phyloP scores from a whole-genome alignment of 441 rosid species.

The Pelargonium australe region DNA sequence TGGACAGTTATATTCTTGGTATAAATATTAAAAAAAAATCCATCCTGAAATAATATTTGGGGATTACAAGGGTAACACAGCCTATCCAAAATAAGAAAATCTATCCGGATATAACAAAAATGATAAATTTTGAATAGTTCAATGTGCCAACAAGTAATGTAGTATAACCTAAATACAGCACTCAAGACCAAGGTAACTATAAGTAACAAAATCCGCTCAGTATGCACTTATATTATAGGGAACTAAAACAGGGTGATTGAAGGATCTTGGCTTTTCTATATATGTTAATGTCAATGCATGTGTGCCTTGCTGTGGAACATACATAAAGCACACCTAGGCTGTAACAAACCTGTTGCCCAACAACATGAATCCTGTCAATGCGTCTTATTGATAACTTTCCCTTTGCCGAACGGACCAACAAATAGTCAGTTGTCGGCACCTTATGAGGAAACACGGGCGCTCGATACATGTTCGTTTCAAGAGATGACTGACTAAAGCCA shows the following conservation, averaged over 20 bases:
- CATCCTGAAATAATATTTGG: constrained; percentile 24
- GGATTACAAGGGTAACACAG: constrained; percentile 68
- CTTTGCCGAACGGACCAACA: constrained; percentile 88
- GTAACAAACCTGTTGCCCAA: constrained; percentile 87
- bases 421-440: constrained; percentile 78
- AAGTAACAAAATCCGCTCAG: not conserved
- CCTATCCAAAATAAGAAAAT: constrained; percentile 26
- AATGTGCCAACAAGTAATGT: not conserved
- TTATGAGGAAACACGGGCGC: constrained; percentile 86
- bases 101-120: not conserved
- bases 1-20: not conserved
- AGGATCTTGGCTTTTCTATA: not conserved
- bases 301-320: not conserved
- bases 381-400: constrained; percentile 96
- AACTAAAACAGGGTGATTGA: constrained; percentile 2
- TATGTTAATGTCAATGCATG: not conserved
- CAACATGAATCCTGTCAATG: constrained; percentile 82
- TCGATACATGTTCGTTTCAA: constrained; percentile 93
- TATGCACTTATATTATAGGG: not conserved
- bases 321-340: not conserved
- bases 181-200: not conserved
- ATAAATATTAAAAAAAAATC: not conserved
- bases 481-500: constrained; percentile 75
- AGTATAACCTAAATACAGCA: not conserved
- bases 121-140: not conserved